A percentile compares a stretch with the other conserved stretches of the same genome.
Evolutionary conservation across 1,284 basidiomycete species (phyloP).

Genomic region (Sanghuangporus sanghuang): DNA sequence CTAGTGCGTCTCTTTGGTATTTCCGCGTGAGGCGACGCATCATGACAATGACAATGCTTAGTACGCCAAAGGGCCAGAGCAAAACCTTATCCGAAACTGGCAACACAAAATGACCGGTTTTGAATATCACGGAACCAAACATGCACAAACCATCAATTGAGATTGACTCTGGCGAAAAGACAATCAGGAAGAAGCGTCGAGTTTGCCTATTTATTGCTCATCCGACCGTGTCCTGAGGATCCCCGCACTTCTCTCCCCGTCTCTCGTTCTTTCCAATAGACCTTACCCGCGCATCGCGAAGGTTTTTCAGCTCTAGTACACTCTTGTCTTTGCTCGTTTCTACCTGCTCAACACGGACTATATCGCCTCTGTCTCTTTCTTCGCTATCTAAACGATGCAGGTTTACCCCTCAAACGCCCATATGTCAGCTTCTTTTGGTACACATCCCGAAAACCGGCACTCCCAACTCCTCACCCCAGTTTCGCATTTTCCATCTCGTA

Average conservation of each 20-base stretch:
- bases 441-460: constrained; percentile 13
- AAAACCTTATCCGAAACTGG: not conserved
- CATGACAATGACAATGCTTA: constrained; percentile 4
- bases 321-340: not conserved
- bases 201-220: constrained; percentile 7
- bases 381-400: constrained; percentile 1
- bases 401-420: not conserved
- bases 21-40: not conserved
- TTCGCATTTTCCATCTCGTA: constrained; percentile 18
- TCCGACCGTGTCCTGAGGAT: not conserved
- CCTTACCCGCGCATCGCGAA: not conserved
- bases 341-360: not conserved
- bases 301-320: not conserved
- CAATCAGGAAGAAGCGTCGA: constrained; percentile 2
- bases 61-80: not conserved
- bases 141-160: not conserved
- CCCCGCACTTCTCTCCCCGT: not conserved
- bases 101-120: not conserved
- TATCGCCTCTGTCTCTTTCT: not conserved
- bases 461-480: constrained; percentile 17
- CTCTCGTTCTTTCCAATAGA: not conserved
- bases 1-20: not conserved
- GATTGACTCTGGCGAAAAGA: constrained; percentile 1
- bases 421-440: constrained; percentile 1
- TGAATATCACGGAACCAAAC: constrained; percentile 2